Conservation (phyloP, 495 filamentous ascomycete genomes). For the Staphylotrichum longicolle region DNA sequence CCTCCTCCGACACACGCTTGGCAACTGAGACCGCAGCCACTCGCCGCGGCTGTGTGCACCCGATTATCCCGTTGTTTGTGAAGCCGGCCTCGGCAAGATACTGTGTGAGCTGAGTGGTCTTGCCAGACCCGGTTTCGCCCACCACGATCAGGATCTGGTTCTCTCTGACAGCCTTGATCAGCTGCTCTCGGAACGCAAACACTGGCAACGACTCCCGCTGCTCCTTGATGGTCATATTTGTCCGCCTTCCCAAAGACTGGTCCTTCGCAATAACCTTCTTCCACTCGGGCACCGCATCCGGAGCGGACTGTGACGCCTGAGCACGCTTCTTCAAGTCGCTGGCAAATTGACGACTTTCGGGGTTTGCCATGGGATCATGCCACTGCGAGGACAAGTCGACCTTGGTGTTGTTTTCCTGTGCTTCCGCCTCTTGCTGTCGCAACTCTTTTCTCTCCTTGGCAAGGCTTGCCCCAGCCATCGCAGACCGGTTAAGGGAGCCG, state of each 20-base stretch:
- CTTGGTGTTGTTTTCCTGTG: conserved; percentile 72
- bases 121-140: conserved; percentile 95
- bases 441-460: conserved; percentile 89
- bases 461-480: conserved; percentile 86
- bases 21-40: conserved; percentile 97
- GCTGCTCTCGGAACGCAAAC: conserved; percentile 81
- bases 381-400: conserved; percentile 90
- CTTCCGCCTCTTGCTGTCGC: conserved; percentile 82
- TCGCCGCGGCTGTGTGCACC: conserved; percentile 94
- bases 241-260: conserved; percentile 78
- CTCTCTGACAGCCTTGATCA: conserved; percentile 81
- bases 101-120: conserved; percentile 95
- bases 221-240: conserved; percentile 90
- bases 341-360: conserved; percentile 82
- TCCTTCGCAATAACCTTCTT: conserved; percentile 82
- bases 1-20: conserved; percentile 94
- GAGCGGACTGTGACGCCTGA: conserved; percentile 36
- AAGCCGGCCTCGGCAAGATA: conserved; percentile 93
- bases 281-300: conserved; percentile 84
- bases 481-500: conserved; percentile 90
- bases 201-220: conserved; percentile 90
- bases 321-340: conserved; percentile 67
- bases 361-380: conserved; percentile 92
- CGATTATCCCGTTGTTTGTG: conserved; percentile 85
- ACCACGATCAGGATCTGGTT: conserved; percentile 96